These are phyloP conservation scores for Pseudocercospora cruenta DNA, from an alignment of 2,329 filamentous ascomycete genomes.

Conservation along the genomic window DNA sequence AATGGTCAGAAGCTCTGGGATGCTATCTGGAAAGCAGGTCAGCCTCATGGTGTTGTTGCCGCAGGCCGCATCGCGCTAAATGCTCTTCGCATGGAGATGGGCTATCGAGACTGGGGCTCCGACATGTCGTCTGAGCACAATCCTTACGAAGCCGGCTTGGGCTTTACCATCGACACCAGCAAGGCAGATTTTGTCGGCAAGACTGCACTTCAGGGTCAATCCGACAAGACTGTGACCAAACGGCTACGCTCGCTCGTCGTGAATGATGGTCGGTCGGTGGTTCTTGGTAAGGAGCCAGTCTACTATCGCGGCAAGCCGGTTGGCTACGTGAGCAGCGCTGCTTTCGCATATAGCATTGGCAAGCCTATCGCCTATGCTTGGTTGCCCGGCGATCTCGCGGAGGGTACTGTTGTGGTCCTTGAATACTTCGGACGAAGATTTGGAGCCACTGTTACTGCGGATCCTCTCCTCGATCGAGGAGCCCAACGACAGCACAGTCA, in stretches of 20 bases:
- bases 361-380: slow-evolving; percentile 65
- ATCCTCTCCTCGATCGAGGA: slow-evolving; percentile 7
- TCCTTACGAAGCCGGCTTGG: slow-evolving; percentile 63
- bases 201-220: slow-evolving; percentile 50
- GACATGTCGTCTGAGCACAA: slow-evolving; percentile 66
- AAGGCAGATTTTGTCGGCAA: slow-evolving; percentile 59
- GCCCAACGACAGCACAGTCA: background rate
- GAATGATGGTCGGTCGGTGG: slow-evolving; percentile 60
- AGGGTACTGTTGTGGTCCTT: slow-evolving; percentile 59
- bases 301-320: slow-evolving; percentile 51
- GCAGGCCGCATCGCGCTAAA: slow-evolving; percentile 63
- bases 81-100: slow-evolving; percentile 62
- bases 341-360: slow-evolving; percentile 62
- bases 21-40: slow-evolving; percentile 58
- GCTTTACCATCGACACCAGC: slow-evolving; percentile 51
- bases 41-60: slow-evolving; percentile 59
- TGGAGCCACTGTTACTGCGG: slow-evolving; percentile 53
- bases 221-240: slow-evolving; percentile 41
- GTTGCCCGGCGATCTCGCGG: slow-evolving; percentile 52
- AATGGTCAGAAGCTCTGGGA: slow-evolving; percentile 64
- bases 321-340: slow-evolving; percentile 65
- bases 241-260: slow-evolving; percentile 57
- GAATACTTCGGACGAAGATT: slow-evolving; percentile 64
- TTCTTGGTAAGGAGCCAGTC: slow-evolving; percentile 66
- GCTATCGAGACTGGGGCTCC: slow-evolving; percentile 59